A percentile compares a stretch with the other conserved stretches of the same genome.
These are phyloP conservation scores for Paradendryphiella salina DNA, from an alignment of 2,329 filamentous ascomycete species.

Conservation along the genomic window DNA sequence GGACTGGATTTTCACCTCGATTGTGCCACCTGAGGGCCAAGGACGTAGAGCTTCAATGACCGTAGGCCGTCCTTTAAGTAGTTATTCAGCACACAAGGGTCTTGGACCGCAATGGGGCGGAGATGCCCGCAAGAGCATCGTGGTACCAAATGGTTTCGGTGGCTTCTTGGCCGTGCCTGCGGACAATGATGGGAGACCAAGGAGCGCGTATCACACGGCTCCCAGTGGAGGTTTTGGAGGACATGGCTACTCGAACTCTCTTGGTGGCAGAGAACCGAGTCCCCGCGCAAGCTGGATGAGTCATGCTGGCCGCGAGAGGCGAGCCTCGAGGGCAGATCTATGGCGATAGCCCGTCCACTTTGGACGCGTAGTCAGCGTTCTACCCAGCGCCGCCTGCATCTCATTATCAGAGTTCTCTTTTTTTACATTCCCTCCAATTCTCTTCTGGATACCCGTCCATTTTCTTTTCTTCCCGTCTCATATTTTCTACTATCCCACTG, in stretches of 20 bases:
- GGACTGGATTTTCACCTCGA: slow-evolving; percentile 68
- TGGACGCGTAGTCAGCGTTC: not conserved
- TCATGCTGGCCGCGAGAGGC: slow-evolving; percentile 38
- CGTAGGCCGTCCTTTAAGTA: slow-evolving; percentile 51
- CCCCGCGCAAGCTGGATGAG: slow-evolving; percentile 40
- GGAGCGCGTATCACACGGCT: slow-evolving; percentile 38
- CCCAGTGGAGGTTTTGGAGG: slow-evolving; percentile 30
- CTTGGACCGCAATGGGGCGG: slow-evolving; percentile 62
- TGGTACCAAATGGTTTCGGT: slow-evolving; percentile 70
- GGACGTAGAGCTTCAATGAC: slow-evolving; percentile 47
- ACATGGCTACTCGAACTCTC: slow-evolving; percentile 33
- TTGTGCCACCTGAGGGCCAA: slow-evolving; percentile 56
- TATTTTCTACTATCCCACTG: not conserved
- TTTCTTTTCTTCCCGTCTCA: slow-evolving; percentile 5
- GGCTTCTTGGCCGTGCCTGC: slow-evolving; percentile 66
- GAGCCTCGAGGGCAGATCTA: slow-evolving; percentile 41
- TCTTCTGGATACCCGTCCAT: slow-evolving; percentile 23
- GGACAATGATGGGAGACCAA: slow-evolving; percentile 38
- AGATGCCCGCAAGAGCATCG: slow-evolving; percentile 61
- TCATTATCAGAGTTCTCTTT: slow-evolving; percentile 1
- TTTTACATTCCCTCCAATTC: slow-evolving; percentile 8
- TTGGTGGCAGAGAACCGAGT: slow-evolving; percentile 27
- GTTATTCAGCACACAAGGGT: slow-evolving; percentile 52
- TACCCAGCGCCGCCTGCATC: not conserved
- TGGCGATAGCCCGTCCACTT: slow-evolving; percentile 33